Percentiles rank a stretch among this genome's conserved stretches.
phyloP scores from a whole-genome alignment of 495 filamentous ascomycete species.

The Aspergillus indologenus region DNA sequence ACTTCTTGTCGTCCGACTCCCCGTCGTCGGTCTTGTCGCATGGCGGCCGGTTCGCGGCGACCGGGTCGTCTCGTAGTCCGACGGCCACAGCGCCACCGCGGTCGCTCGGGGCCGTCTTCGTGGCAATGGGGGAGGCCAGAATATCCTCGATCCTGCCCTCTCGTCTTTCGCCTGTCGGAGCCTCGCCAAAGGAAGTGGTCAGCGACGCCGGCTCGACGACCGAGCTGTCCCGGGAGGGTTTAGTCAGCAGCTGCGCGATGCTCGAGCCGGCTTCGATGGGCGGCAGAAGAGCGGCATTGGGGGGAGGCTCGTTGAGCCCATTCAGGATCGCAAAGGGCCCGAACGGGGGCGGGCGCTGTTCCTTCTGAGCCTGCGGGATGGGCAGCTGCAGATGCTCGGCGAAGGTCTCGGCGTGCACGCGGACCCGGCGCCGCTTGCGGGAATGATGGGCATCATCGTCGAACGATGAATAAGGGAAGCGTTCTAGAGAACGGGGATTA shows the following conservation, averaged over 20 bases:
- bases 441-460: conserved; percentile 39
- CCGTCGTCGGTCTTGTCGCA: conserved; percentile 3
- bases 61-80: conserved; percentile 9
- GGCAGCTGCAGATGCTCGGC: conserved; percentile 51
- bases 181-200: conserved; percentile 24
- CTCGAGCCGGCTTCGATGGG: conserved; percentile 60
- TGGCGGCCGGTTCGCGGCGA: neutral
- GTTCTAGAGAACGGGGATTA: conserved; percentile 46
- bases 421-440: conserved; percentile 43
- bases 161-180: conserved; percentile 28
- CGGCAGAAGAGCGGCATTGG: conserved; percentile 68
- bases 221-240: conserved; percentile 30
- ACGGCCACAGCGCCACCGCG: conserved; percentile 11
- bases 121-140: conserved; percentile 30
- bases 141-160: conserved; percentile 42
- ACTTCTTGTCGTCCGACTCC: neutral
- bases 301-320: conserved; percentile 73
- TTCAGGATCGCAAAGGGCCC: conserved; percentile 63
- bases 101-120: conserved; percentile 20
- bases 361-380: conserved; percentile 45
- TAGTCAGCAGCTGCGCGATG: conserved; percentile 38
- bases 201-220: conserved; percentile 25
- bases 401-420: conserved; percentile 43
- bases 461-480: conserved; percentile 43
- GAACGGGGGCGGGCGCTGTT: conserved; percentile 48